Evolutionary conservation across 163 green algal genomes (phyloP).

Genomic region (Chloromonas sp.): DNA sequence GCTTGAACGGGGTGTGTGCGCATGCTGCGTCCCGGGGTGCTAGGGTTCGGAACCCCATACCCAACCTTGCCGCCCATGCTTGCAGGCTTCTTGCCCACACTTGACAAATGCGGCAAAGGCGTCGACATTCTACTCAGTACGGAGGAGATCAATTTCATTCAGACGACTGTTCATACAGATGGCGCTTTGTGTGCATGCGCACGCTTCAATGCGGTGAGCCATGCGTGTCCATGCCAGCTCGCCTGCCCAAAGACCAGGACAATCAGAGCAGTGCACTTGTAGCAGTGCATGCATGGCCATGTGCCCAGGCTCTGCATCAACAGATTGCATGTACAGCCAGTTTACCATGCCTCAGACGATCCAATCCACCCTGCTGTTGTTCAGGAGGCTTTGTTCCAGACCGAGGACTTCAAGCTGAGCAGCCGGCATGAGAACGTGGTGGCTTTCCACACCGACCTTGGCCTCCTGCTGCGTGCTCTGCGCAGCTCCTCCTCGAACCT

Average conservation of each 20-base stretch:
- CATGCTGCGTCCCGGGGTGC: not conserved
- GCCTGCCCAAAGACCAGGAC: not conserved
- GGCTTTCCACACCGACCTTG: conserved; percentile 62
- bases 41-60: too few species aligned
- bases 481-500: conserved; percentile 45
- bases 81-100: conserved; percentile 66
- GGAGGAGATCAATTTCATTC: conserved; percentile 66
- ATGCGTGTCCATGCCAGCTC: not conserved
- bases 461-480: conserved; percentile 59
- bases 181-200: conserved; percentile 56
- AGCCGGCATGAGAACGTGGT: conserved; percentile 70
- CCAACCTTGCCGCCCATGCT: not conserved
- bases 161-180: conserved; percentile 63
- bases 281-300: not conserved
- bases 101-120: conserved; percentile 83
- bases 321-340: not conserved
- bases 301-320: not conserved
- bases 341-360: not conserved
- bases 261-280: not conserved
- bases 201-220: conserved; percentile 45
- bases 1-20: conserved; percentile 43
- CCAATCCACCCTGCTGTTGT: not conserved
- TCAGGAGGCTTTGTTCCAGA: conserved; percentile 64
- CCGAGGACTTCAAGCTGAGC: conserved; percentile 33
- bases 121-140: conserved; percentile 60